phyloP scores from a whole-genome alignment of 176 grass and related monocot genomes.

The Carex littledalei region DNA sequence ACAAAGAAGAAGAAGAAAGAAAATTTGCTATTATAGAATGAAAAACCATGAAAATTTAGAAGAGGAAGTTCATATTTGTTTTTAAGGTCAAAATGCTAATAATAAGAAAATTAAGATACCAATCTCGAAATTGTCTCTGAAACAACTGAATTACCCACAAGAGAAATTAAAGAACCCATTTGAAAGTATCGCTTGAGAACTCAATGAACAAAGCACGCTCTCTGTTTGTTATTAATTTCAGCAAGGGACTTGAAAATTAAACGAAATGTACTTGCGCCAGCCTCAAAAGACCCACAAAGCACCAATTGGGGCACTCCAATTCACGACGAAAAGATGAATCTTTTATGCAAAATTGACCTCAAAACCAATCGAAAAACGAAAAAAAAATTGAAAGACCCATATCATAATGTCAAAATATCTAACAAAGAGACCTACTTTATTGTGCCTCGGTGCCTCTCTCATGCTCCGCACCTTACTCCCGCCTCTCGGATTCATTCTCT shows the following conservation, averaged over 20 bases:
- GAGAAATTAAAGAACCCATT: constrained; percentile 37
- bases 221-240: background rate
- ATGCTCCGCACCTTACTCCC: constrained; percentile 26
- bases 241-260: constrained; percentile 13
- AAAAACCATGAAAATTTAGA: constrained; percentile 33
- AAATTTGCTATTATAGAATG: constrained; percentile 23
- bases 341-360: background rate
- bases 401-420: constrained; percentile 22
- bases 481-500: constrained; percentile 30
- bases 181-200: constrained; percentile 39
- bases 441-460: constrained; percentile 36
- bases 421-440: constrained; percentile 53
- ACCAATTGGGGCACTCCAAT: constrained; percentile 31
- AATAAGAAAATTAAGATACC: constrained; percentile 35
- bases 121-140: constrained; percentile 31
- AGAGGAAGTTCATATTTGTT: constrained; percentile 26
- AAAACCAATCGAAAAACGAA: constrained; percentile 9
- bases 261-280: constrained; percentile 21
- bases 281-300: constrained; percentile 18
- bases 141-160: constrained; percentile 28
- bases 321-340: constrained; percentile 24
- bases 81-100: constrained; percentile 27
- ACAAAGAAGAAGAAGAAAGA: constrained; percentile 27
- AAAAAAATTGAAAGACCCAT: constrained; percentile 28
- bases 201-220: constrained; percentile 8